Percentiles rank a stretch among this genome's conserved stretches.
Evolutionary conservation across 352 stramenopile species (phyloP).

Genomic region (Globisporangium yorkense): DNA sequence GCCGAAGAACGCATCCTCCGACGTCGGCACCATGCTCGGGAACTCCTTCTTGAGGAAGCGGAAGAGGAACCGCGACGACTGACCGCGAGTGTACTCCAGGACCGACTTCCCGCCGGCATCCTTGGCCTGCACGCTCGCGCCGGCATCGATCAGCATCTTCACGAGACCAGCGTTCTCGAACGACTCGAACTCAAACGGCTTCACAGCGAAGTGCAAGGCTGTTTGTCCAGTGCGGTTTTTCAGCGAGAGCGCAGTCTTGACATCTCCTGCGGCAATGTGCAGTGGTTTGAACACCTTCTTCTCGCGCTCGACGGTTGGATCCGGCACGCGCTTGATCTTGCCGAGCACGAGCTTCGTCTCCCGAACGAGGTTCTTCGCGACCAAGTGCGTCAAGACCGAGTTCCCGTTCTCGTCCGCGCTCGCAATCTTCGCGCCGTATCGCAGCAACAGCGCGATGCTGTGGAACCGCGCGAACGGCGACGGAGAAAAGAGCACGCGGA

Average conservation of each 20-base stretch:
- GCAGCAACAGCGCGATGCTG: slow-evolving; percentile 42
- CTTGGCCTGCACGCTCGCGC: slow-evolving; percentile 25
- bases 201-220: slow-evolving; percentile 52
- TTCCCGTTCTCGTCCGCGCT: slow-evolving; percentile 44
- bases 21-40: slow-evolving; percentile 18
- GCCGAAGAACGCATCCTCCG: slow-evolving; percentile 25
- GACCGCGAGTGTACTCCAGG: slow-evolving; percentile 48
- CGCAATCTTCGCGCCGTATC: slow-evolving; percentile 51
- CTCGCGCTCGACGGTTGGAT: slow-evolving; percentile 23
- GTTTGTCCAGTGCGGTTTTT: slow-evolving; percentile 40
- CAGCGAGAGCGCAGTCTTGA: slow-evolving; percentile 35
- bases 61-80: slow-evolving; percentile 54
- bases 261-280: slow-evolving; percentile 33
- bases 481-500: slow-evolving; percentile 37
- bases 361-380: slow-evolving; percentile 34
- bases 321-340: slow-evolving; percentile 30
- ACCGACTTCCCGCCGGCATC: slow-evolving; percentile 33
- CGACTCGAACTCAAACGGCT: slow-evolving; percentile 48
- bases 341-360: slow-evolving; percentile 45
- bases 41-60: slow-evolving; percentile 35
- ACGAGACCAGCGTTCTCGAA: slow-evolving; percentile 60
- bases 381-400: slow-evolving; percentile 57
- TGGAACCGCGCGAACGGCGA: slow-evolving; percentile 26
- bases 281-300: slow-evolving; percentile 31
- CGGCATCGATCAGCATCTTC: slow-evolving; percentile 35